Conservation (phyloP, 768 basidiomycete species). For the Macrolepiota dolichaula region DNA sequence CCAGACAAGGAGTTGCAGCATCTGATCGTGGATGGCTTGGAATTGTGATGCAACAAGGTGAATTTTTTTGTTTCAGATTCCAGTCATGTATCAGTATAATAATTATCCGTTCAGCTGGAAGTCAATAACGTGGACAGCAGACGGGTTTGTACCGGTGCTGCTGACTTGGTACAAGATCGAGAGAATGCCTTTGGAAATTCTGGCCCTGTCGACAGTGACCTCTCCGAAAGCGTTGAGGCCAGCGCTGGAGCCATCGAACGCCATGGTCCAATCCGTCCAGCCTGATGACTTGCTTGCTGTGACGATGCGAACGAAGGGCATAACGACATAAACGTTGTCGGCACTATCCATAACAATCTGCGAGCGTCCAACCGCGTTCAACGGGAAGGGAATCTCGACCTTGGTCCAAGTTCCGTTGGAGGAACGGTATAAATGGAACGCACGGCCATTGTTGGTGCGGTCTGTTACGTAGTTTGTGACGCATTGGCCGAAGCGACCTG, state of each 20-base stretch:
- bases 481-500: slow-evolving; percentile 45
- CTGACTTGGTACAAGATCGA: slow-evolving; percentile 41
- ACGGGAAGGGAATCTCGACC: slow-evolving; percentile 41
- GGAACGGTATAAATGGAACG: slow-evolving; percentile 42
- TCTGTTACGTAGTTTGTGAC: slow-evolving; percentile 38
- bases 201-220: slow-evolving; percentile 40
- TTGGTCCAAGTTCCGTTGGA: slow-evolving; percentile 40
- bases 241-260: slow-evolving; percentile 34
- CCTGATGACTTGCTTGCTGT: slow-evolving; percentile 41
- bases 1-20: too few relatives aligned
- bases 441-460: slow-evolving; percentile 30
- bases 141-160: slow-evolving; percentile 39
- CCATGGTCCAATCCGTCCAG: slow-evolving; percentile 45
- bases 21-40: too few relatives aligned
- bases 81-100: neutral
- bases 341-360: slow-evolving; percentile 39
- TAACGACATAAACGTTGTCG: slow-evolving; percentile 43
- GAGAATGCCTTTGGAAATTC: slow-evolving; percentile 33
- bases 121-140: slow-evolving; percentile 37
- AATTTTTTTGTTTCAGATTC: too few relatives aligned
- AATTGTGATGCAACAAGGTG: too few relatives aligned
- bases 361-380: slow-evolving; percentile 41
- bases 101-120: slow-evolving; percentile 34
- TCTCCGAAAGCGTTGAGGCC: slow-evolving; percentile 44
- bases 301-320: slow-evolving; percentile 39